Evolutionary conservation across 352 stramenopile species (phyloP), one percentile per base, ranked within the genome.

Genomic region (Phytophthora brassicae): DNA sequence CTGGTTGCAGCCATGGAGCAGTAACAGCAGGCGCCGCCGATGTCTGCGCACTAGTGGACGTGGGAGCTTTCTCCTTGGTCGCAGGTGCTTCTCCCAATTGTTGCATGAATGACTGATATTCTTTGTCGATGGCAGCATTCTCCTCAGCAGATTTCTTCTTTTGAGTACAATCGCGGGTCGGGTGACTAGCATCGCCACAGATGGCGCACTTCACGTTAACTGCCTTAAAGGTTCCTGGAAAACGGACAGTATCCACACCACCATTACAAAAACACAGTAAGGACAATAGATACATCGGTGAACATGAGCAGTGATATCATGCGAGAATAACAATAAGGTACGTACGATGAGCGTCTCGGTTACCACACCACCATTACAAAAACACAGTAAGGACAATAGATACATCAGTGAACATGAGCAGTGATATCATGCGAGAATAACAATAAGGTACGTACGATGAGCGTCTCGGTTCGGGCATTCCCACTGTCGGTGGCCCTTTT

Each of bases 401-500:
- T 39, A 59, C 24, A 42, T 38, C 19, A 17, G 35, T 17, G 26
- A 31, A 41, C 6, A n/a, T 6, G 8, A 6, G n/a, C 6, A 22
- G 23, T 14, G 17, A 44, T 24, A 22, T 44, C 38, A 44, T 17
- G 17, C 43, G n/a, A 14, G 52, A 8, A 46, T 6, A 43, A 2
- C 9, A 56, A 70, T 39, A 56, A 28, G 14, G 36, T 20, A 85
- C 80, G 45, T 84, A 91, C 83, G 87, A 49, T 77, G 56, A 59
- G 64, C 64, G 28, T 90, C 81, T 83, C 88, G 74, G 66, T 94
- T 94, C 11, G 97, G 97, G 74, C 97, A 99, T 66, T 99, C 97
- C 77, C 92, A 99, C 65, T 98, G 87, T 2, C 92, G 86, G 77
- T 99, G 97, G 20, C 97, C 97, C 68, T 99, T 98, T 70, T 99